phyloP scores from a whole-genome alignment of 2,329 filamentous ascomycete genomes.

The Ceratocystis colombiana region DNA sequence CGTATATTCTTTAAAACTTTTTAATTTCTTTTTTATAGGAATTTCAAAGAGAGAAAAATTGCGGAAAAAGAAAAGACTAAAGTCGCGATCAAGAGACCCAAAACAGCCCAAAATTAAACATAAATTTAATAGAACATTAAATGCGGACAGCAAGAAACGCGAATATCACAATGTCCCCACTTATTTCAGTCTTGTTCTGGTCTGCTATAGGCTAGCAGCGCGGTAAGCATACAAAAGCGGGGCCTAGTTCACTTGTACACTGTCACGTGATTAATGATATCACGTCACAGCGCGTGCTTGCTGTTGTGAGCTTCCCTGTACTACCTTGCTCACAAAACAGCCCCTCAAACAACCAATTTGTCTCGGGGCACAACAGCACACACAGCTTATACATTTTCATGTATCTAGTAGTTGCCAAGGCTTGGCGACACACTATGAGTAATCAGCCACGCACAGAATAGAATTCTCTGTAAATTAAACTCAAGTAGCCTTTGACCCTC shows the following conservation, averaged over 20 bases:
- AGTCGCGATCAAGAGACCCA: background rate
- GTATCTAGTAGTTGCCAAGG: background rate
- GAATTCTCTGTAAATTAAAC: background rate
- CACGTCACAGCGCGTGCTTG: slow-evolving; percentile 4
- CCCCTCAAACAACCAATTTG: no score
- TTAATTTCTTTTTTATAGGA: background rate
- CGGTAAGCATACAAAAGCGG: background rate
- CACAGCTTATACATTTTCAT: no score
- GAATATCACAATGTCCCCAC: background rate
- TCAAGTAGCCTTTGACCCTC: background rate
- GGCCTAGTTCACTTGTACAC: background rate
- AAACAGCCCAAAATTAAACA: slow-evolving; percentile 12
- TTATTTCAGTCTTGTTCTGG: background rate
- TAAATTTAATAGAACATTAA: slow-evolving; percentile 22
- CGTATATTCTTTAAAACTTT: background rate
- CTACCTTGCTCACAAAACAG: no score
- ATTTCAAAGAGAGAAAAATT: slow-evolving; percentile 15
- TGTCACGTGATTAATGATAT: background rate
- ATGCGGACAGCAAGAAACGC: background rate
- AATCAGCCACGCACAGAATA: background rate
- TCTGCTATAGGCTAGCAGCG: background rate
- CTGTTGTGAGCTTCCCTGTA: background rate
- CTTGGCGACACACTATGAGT: background rate
- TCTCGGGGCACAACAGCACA: no score
- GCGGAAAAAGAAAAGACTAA: slow-evolving; percentile 10